phyloP scores from a whole-genome alignment of 2,329 filamentous ascomycete species.

The Pseudogymnoascus sp. region DNA sequence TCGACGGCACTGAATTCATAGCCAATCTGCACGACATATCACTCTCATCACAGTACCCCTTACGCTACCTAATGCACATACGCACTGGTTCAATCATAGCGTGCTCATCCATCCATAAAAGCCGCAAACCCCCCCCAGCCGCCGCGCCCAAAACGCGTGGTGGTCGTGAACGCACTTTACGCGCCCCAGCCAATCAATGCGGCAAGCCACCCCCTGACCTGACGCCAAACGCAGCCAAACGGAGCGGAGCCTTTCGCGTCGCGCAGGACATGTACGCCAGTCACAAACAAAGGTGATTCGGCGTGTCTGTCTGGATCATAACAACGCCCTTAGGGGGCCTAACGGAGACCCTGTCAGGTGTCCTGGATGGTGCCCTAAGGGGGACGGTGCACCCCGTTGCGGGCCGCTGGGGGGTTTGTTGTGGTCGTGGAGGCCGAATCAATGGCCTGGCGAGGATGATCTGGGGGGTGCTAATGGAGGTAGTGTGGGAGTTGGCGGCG shows the following conservation, averaged over 20 bases:
- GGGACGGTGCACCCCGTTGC: neutral
- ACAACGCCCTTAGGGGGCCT: neutral
- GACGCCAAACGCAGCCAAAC: constrained; percentile 3
- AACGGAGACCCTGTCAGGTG: neutral
- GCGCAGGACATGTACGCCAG: neutral
- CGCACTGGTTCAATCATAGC: neutral
- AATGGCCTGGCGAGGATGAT: neutral
- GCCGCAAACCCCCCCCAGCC: neutral
- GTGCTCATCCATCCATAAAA: neutral
- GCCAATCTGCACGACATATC: neutral
- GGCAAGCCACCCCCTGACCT: constrained; percentile 1
- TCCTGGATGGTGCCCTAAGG: neutral
- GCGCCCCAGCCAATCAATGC: neutral
- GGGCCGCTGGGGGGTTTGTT: constrained; percentile 3
- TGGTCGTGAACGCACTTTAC: constrained; percentile 7
- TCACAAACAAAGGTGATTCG: constrained; percentile 6
- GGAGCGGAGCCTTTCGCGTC: constrained; percentile 3
- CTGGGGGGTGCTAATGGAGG: neutral
- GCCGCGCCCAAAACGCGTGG: constrained; percentile 1
- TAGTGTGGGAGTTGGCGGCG: neutral
- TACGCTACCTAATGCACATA: neutral
- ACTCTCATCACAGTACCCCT: neutral
- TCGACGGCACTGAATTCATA: neutral
- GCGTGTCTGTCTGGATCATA: neutral
- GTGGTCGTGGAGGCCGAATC: neutral